Evolutionary conservation across 2,329 filamentous ascomycete species (phyloP), one percentile per base, ranked within the genome.

Genomic region (Harringtonia aguacate): DNA sequence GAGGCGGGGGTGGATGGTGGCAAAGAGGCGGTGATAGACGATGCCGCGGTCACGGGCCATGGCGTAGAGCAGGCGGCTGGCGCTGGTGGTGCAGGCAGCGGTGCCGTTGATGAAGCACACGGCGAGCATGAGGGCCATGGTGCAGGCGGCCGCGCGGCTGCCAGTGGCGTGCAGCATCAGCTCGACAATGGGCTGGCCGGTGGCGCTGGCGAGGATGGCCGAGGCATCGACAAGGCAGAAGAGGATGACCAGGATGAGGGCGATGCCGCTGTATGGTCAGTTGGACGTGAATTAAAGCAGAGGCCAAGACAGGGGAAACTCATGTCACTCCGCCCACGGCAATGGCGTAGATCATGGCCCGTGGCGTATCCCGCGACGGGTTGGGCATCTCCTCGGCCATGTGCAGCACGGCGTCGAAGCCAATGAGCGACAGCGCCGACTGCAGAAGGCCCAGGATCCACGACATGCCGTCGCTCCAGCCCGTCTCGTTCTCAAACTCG

Each of bases 31-130:
- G 9, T 61, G 60, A 38, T 59, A 65, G 0, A 65, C 65, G 10
- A 70, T 55, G 3, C 67, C 66, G 15, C 61, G 59, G 48, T 71
- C 69, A 41, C 69, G 60, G 7, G 69, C 69, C 58, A 73, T 70
- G 6, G 66, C 56, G 43, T 43, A 70, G 13, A 67, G 48, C 14
- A 71, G 57, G 29, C 68, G 56, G 30, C 46, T 48, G n/a, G n/a
- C n/a, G 35, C 44, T 44, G 60, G 64, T 42, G 60, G 66, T 50
- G 9, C 65, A 69, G 8, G 67, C 44, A 36, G 38, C 41, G 31
- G 48, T 46, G 34, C 46, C 46, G 44, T 48, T 58, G 33, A 62
- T 64, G 2, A 64, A 66, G n/a, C 62, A 64, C 9, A 64, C 67
- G 15, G 67, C 68, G 38, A 70, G 69, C 48, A 67, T 69, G 0